These are phyloP conservation scores for Lactarius vividus DNA, from an alignment of 768 basidiomycete species.

Conservation along the genomic window DNA sequence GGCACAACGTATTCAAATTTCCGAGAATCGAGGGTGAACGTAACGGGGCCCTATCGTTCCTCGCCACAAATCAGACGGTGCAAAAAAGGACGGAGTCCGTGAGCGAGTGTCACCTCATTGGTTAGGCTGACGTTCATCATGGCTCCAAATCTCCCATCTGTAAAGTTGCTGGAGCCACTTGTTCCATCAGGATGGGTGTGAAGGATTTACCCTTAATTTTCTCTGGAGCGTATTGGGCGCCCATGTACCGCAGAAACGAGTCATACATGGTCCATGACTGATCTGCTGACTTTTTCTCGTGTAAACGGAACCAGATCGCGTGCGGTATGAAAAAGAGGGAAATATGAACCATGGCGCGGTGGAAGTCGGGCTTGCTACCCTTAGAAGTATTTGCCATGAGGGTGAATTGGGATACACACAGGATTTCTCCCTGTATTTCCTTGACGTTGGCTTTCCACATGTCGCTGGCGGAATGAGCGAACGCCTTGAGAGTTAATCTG, in stretches of 20 bases:
- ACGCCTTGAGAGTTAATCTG: conserved; percentile 73
- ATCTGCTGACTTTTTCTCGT: conserved; percentile 52
- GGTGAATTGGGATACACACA: conserved; percentile 95
- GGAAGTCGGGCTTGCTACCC: conserved; percentile 90
- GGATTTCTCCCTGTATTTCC: conserved; percentile 85
- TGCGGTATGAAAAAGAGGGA: conserved; percentile 1
- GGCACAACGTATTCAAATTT: conserved; percentile 62
- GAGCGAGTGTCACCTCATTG: conserved; percentile 65
- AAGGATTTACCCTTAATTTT: conserved; percentile 69
- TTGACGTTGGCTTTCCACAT: conserved; percentile 90
- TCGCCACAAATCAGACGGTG: conserved; percentile 17
- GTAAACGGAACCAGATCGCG: neutral
- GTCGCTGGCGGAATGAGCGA: conserved; percentile 56
- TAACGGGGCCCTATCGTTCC: conserved; percentile 68
- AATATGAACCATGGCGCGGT: conserved; percentile 76
- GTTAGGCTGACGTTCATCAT: conserved; percentile 91
- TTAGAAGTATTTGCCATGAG: conserved; percentile 84
- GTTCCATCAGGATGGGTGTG: conserved; percentile 9
- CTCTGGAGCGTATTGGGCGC: conserved; percentile 62
- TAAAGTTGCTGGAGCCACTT: conserved; percentile 20
- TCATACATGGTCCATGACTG: conserved; percentile 67
- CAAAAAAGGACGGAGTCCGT: conserved; percentile 5
- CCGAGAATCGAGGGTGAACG: conserved; percentile 79
- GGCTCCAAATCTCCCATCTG: conserved; percentile 92
- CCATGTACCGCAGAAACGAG: conserved; percentile 67